Evolutionary conservation across 257 asterid species (phyloP).

Genomic region (Eucommia ulmoides): DNA sequence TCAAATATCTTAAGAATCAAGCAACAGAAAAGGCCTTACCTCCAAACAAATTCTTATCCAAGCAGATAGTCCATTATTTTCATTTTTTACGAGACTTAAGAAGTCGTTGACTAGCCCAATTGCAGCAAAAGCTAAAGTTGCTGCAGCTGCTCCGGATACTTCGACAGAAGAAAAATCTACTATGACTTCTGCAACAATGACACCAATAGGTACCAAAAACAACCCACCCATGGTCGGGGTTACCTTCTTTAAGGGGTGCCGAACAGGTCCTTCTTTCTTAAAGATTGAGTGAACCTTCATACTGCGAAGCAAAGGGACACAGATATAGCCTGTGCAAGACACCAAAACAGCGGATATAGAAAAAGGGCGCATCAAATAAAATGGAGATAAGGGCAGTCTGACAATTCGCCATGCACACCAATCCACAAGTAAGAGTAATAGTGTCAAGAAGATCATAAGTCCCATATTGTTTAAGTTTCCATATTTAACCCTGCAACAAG

Average conservation of each 20-base stretch:
- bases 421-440: constrained; percentile 61
- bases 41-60: constrained; percentile 54
- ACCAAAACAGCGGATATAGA: constrained; percentile 41
- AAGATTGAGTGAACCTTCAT: constrained; percentile 39
- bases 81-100: constrained; percentile 23
- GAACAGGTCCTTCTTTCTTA: constrained; percentile 35
- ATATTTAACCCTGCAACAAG: constrained; percentile 47
- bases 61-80: constrained; percentile 34
- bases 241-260: constrained; percentile 49
- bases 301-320: constrained; percentile 66
- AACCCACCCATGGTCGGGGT: constrained; percentile 86
- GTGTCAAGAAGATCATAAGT: constrained; percentile 33
- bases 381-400: constrained; percentile 79
- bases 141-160: constrained; percentile 62
- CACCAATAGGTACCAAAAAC: constrained; percentile 70
- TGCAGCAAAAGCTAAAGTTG: constrained; percentile 55
- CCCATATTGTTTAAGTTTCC: constrained; percentile 71
- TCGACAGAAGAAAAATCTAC: constrained; percentile 62
- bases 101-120: constrained; percentile 64
- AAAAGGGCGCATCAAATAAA: constrained; percentile 65
- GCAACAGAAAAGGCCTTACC: constrained; percentile 33
- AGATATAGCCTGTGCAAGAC: constrained; percentile 61
- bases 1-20: background rate
- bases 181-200: constrained; percentile 57
- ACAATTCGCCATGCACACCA: constrained; percentile 82